Conservation (phyloP, 1,284 basidiomycete species). For the Grifola frondosa region DNA sequence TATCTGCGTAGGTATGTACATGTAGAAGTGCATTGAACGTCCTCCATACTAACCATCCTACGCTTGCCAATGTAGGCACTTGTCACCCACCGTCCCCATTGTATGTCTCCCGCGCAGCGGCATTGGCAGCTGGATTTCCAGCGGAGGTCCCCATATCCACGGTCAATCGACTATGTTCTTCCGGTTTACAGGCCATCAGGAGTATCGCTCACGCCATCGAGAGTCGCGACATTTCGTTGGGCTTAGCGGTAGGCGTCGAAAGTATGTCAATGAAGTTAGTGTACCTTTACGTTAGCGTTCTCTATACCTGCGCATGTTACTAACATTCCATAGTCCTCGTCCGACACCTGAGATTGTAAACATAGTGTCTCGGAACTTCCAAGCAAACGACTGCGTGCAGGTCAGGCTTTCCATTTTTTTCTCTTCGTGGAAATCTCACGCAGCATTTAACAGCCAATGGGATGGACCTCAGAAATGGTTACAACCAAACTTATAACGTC, state of each 20-base stretch:
- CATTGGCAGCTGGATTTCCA: constrained; percentile 81
- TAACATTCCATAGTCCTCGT: constrained; percentile 52
- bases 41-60: not conserved
- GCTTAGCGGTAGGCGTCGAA: constrained; percentile 80
- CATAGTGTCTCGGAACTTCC: constrained; percentile 46
- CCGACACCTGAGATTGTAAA: constrained; percentile 75
- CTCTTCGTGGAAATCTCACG: not conserved
- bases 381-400: constrained; percentile 77
- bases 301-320: not conserved
- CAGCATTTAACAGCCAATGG: constrained; percentile 70
- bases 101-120: constrained; percentile 77
- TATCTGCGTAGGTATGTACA: constrained; percentile 69
- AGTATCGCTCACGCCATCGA: constrained; percentile 79
- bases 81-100: constrained; percentile 84
- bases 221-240: constrained; percentile 66
- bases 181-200: constrained; percentile 84
- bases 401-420: too few species aligned
- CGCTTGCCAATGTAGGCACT: constrained; percentile 60
- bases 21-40: not conserved
- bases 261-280: constrained; percentile 82
- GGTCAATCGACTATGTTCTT: constrained; percentile 84
- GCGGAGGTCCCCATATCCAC: constrained; percentile 66
- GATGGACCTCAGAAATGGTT: constrained; percentile 90
- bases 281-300: constrained; percentile 4
- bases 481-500: constrained; percentile 73